Evolutionary conservation across 2,329 filamentous ascomycete genomes (phyloP), one percentile per base, ranked within the genome.

Genomic region (Aspergillus thermomutatus): DNA sequence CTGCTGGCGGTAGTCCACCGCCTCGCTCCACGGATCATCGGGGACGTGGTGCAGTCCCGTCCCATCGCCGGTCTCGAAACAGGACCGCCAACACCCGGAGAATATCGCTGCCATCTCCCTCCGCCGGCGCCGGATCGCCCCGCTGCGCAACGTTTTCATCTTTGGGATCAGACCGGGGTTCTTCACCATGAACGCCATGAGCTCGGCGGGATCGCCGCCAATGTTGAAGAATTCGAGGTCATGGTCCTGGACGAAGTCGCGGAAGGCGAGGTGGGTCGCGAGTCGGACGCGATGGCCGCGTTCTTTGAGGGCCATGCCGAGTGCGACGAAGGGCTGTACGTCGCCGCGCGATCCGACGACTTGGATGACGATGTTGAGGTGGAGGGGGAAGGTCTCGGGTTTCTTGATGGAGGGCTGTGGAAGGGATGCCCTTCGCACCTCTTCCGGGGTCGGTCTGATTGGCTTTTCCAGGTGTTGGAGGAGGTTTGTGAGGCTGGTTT

Each of bases 141-240:
- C 91, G 61, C 83, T 89, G 58, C 86, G 87, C 50, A 95, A 74
- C 1, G 89, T 87, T 50, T 92, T 87, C 57, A 93, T 84, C 0
- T 88, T 88, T 1, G 91, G 91, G 87, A 95, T 91, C 31, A 96
- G 78, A 0, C 91, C 90, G 0, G 91, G 90, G 64, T 94, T 89
- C 73, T 92, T 92, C 48, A 94, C 91, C 91, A 95, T 95, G 66
- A 93, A 95, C 3, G 91, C 90, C 89, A 91, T 92, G 46, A 91
- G 78, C 66, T 89, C 83, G 1, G 86, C 82, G 1, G 89, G 89
- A 68, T 92, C 87, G 2, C 88, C 89, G n/a, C 88, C 88, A 52
- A 91, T 89, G 59, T 77, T 83, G 72, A 89, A 91, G 72, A 91
- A 92, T 65, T 92, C 89, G 14, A 92, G 80, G 0, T 82, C 87